phyloP scores from a whole-genome alignment of 169 alveolate species.

The Cryptosporidium sp. region DNA sequence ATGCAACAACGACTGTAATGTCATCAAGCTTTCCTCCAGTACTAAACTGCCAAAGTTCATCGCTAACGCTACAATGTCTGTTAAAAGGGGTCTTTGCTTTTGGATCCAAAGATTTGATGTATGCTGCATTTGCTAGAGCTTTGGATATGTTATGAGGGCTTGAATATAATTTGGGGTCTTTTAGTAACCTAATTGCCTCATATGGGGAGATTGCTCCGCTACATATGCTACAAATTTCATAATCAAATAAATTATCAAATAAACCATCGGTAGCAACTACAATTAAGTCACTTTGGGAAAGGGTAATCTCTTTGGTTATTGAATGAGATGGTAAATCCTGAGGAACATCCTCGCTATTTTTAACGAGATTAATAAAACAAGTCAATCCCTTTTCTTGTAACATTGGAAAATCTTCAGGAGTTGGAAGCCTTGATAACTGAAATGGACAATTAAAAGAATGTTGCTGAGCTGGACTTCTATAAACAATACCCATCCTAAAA shows the following conservation, averaged over 20 bases:
- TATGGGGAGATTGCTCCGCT: slow-evolving; percentile 79
- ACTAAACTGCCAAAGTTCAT: slow-evolving; percentile 60
- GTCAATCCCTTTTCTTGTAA: slow-evolving; percentile 78
- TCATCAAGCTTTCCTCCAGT: slow-evolving; percentile 83
- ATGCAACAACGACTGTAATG: slow-evolving; percentile 81
- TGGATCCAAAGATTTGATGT: slow-evolving; percentile 77
- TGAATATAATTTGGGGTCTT: slow-evolving; percentile 57
- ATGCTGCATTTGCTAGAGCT: slow-evolving; percentile 82
- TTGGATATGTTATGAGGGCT: slow-evolving; percentile 77
- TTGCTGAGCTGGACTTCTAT: slow-evolving; percentile 83
- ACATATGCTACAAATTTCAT: slow-evolving; percentile 81
- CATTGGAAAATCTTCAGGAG: slow-evolving; percentile 74
- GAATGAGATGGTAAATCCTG: slow-evolving; percentile 82
- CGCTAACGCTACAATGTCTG: slow-evolving; percentile 59
- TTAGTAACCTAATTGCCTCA: slow-evolving; percentile 77
- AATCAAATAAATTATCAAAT: slow-evolving; percentile 81
- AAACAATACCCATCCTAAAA: slow-evolving; percentile 77
- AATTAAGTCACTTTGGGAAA: slow-evolving; percentile 78
- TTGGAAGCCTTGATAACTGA: slow-evolving; percentile 84
- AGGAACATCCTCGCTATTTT: slow-evolving; percentile 76
- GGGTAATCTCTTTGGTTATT: slow-evolving; percentile 24
- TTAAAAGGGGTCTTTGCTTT: slow-evolving; percentile 79
- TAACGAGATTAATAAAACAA: slow-evolving; percentile 77
- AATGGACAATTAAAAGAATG: slow-evolving; percentile 88
- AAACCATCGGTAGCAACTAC: slow-evolving; percentile 83